Evolutionary conservation across 2,329 filamentous ascomycete species (phyloP).

Genomic region (Talaromyces sp.): DNA sequence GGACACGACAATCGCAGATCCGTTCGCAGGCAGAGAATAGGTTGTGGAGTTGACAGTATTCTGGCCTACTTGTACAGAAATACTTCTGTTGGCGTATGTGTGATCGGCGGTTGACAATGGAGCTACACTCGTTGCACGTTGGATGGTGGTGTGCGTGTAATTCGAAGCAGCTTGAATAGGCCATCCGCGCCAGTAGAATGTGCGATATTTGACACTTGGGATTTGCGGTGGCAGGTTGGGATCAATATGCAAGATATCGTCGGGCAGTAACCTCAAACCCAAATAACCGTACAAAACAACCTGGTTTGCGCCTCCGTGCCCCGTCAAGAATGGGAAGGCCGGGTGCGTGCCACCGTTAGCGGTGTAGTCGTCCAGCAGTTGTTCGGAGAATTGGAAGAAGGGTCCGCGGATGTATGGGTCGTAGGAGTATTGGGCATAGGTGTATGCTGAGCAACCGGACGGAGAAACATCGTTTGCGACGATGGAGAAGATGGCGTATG

Average conservation of each 20-base stretch:
- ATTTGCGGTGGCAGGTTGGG: slow-evolving; percentile 66
- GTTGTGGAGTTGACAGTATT: slow-evolving; percentile 36
- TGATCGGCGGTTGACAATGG: slow-evolving; percentile 53
- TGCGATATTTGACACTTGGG: slow-evolving; percentile 57
- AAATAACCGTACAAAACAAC: slow-evolving; percentile 66
- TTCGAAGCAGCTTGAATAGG: slow-evolving; percentile 62
- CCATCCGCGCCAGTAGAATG: slow-evolving; percentile 65
- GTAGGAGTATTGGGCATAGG: slow-evolving; percentile 62
- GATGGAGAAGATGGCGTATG: slow-evolving; percentile 66
- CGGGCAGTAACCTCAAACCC: slow-evolving; percentile 59
- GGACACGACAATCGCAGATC: slow-evolving; percentile 50
- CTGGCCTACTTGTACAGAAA: slow-evolving; percentile 58
- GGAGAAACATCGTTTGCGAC: slow-evolving; percentile 63
- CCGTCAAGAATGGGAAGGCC: slow-evolving; percentile 68
- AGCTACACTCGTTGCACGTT: slow-evolving; percentile 46
- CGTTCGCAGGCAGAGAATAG: slow-evolving; percentile 49
- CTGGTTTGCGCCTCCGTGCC: slow-evolving; percentile 66
- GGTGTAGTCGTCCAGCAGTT: slow-evolving; percentile 59
- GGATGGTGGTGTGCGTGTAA: slow-evolving; percentile 61
- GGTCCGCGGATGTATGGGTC: slow-evolving; percentile 64
- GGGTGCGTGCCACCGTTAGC: slow-evolving; percentile 65
- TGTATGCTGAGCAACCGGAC: slow-evolving; percentile 66
- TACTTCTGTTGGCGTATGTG: slow-evolving; percentile 52
- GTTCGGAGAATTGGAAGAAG: slow-evolving; percentile 70
- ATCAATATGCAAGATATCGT: slow-evolving; percentile 58